Percentiles rank a stretch among this genome's conserved stretches.
phyloP scores from a whole-genome alignment of 495 filamentous ascomycete species.

The Annulohypoxylon moriforme region DNA sequence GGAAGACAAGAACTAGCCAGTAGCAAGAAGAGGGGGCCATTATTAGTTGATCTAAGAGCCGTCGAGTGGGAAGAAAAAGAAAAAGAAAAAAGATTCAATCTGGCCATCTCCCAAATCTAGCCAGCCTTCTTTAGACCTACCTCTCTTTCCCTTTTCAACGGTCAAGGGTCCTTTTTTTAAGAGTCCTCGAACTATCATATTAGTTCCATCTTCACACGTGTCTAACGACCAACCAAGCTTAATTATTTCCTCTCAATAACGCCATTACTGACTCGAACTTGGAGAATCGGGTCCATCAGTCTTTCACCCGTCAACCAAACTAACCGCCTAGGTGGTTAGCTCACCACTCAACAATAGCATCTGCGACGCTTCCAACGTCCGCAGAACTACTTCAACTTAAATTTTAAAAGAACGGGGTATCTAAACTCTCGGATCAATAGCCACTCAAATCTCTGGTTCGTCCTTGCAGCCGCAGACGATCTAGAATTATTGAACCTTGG shows the following conservation, averaged over 20 bases:
- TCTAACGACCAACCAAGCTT: constrained; percentile 37
- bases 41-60: constrained; percentile 30
- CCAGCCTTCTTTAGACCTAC: constrained; percentile 1
- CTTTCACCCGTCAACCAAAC: constrained; percentile 11
- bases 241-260: constrained; percentile 32
- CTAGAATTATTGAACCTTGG: background rate
- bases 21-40: background rate
- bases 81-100: constrained; percentile 17
- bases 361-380: constrained; percentile 4
- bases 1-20: constrained; percentile 22
- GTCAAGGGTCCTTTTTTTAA: constrained; percentile 23
- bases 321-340: background rate
- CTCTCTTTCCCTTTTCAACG: background rate
- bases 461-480: background rate
- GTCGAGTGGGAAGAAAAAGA: background rate
- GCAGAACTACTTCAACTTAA: constrained; percentile 2
- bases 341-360: background rate
- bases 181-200: constrained; percentile 12
- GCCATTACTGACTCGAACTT: constrained; percentile 29
- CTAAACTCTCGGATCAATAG: constrained; percentile 5
- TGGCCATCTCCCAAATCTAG: background rate
- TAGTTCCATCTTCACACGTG: constrained; percentile 39
- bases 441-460: background rate
- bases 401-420: constrained; percentile 1
- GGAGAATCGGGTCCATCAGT: constrained; percentile 14